Base-by-base conservation (phyloP, 768 basidiomycete species). In the Tulasnella sp. region DNA sequence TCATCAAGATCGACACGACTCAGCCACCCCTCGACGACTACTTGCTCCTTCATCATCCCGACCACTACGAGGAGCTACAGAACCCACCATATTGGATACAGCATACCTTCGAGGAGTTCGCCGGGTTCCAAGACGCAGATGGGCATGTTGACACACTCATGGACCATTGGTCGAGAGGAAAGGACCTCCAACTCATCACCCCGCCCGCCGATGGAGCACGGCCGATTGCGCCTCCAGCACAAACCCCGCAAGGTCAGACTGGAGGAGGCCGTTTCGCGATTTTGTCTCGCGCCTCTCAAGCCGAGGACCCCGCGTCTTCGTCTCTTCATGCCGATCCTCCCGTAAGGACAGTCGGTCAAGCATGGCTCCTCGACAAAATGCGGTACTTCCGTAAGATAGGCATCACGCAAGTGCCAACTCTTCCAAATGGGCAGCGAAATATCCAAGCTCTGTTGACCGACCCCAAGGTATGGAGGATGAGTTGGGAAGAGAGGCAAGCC, bases 381-480 rank as follows among this genome's bases (percentile, higher is more conserved):
- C 27, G 62, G 62, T 68, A 68, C 34, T 68, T 68, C 62, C 62
- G 62, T 10, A 68, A 68, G 62, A 68, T 68, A 68, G 62, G 62
- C 7, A 36, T 68, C 18, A 31, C 62, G 14, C 4, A 68, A 6
- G 62, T 68, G 9, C 62, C 62, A 1, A 68, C 62, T 68, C 31
- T 68, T 68, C 62, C 62, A 27, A 27, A 10, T 2, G 62, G 62
- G 34, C 62, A 27, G 19, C 87, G 89, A 2, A 71, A 84, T 2
- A 73, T 91, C 19, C 83, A 85, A 1, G 82, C 81, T 4, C 85
- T 91, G 18, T 83, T 89, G 3, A 72, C 82, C 0, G 86, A 82
- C 0, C 12, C 21, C n/a, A 83, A 85, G 42, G 85, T 92, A 31
- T 93, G 92, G 92, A 75, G 80, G 0, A 87, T 92, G 87, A 90